These are phyloP conservation scores for Tulasnella sp. DNA, from an alignment of 768 basidiomycete species.

Conservation along the genomic window DNA sequence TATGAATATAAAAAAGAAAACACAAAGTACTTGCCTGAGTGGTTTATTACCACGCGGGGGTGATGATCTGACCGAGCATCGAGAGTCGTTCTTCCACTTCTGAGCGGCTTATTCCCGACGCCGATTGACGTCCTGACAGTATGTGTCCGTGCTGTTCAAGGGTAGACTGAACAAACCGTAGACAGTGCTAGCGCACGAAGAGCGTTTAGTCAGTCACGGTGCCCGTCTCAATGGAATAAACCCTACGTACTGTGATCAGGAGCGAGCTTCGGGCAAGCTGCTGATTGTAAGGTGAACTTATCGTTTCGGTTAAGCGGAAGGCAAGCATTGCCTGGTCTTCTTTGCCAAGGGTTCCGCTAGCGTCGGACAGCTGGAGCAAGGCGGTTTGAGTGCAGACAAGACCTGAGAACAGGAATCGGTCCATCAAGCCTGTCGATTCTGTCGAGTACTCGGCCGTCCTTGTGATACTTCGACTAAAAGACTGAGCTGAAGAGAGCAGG, in stretches of 20 bases:
- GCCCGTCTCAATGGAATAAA: neutral
- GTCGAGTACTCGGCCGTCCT: neutral
- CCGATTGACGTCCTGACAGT: neutral
- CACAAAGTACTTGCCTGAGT: neutral
- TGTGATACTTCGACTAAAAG: neutral
- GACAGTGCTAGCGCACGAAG: neutral
- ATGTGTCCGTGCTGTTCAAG: neutral
- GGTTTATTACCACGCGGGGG: neutral
- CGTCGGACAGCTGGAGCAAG: neutral
- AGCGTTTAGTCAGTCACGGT: neutral
- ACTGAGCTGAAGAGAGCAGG: neutral
- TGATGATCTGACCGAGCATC: neutral
- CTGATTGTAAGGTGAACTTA: neutral
- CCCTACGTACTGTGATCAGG: neutral
- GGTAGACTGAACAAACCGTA: neutral
- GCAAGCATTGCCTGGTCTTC: neutral
- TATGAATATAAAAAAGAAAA: neutral
- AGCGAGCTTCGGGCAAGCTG: neutral
- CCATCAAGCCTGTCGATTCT: neutral
- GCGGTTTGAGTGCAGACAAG: neutral
- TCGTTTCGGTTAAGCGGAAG: neutral
- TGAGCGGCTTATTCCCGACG: neutral
- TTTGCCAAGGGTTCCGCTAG: neutral
- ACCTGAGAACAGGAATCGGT: neutral
- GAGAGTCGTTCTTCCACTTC: neutral